These are phyloP conservation scores for Oxalis stricta DNA, from an alignment of 441 rosid species.

Conservation along the genomic window DNA sequence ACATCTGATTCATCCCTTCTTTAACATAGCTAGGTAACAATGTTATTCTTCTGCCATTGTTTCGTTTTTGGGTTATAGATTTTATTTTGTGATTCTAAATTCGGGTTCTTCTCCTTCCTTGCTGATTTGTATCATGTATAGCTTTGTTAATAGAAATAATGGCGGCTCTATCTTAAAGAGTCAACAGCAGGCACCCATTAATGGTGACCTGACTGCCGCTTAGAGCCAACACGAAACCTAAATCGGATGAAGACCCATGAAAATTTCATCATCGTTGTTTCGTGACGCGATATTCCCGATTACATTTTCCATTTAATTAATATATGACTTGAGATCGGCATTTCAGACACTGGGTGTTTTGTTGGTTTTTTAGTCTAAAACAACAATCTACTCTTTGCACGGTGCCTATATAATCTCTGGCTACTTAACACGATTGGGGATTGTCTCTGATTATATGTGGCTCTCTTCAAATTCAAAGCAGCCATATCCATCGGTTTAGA, in stretches of 20 bases:
- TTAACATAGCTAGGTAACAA: too few species aligned
- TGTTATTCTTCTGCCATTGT: too few species aligned
- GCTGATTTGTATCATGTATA: too few species aligned
- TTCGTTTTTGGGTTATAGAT: too few species aligned
- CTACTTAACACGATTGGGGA: constrained; percentile 20
- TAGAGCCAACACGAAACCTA: constrained; percentile 15
- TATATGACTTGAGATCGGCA: not conserved
- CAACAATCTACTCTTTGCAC: constrained; percentile 22
- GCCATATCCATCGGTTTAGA: too few species aligned
- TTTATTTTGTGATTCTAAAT: too few species aligned
- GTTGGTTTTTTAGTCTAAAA: constrained; percentile 1
- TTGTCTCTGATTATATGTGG: constrained; percentile 1
- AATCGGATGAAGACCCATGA: constrained; percentile 19
- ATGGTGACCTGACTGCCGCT: constrained; percentile 23
- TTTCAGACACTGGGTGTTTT: constrained; percentile 24
- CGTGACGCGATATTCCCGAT: constrained; percentile 15
- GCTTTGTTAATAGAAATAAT: too few species aligned
- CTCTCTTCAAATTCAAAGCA: constrained; percentile 19
- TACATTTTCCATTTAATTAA: constrained; percentile 1
- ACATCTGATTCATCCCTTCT: too few species aligned
- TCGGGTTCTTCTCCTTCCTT: too few species aligned
- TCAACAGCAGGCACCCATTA: constrained; percentile 18
- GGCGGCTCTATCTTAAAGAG: constrained; percentile 17
- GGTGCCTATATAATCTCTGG: constrained; percentile 16
- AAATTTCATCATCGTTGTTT: constrained; percentile 12